Evolutionary conservation across 2,329 filamentous ascomycete genomes (phyloP), one percentile per base, ranked within the genome.

Genomic region (Fonsecaea nubica): DNA sequence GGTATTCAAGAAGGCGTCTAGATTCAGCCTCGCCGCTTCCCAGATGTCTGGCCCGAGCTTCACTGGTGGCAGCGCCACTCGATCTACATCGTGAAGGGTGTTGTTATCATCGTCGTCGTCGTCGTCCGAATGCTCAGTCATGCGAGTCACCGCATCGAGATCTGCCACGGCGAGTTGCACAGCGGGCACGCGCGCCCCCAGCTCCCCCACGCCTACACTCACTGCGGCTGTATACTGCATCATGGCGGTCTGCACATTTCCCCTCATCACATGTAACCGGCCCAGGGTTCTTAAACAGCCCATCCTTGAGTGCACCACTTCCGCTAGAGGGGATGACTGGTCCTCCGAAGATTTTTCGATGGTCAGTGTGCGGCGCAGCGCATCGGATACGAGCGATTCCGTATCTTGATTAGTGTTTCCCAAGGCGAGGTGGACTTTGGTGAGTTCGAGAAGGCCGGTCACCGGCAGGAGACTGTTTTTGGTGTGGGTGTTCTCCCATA

Each of bases 241-340:
- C 59, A 64, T 25, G 3, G 65, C 65, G 25, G 55, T 53, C n/a
- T 42, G 48, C 18, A 53, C 48, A 33, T 63, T 61, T 13, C 58
- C 32, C 10, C 61, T 57, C 60, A 67, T 35, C 32, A 54, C 48
- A 35, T 67, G 55, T 18, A 67, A 6, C n/a, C 56, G 55, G 13
- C 65, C 65, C 25, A 67, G 50, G n/a, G 65, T 67, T 18, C 65
- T 61, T 5, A 67, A 40, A 58, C 65, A 67, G 35, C 42, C 65
- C 40, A 67, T 60, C 10, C 61, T 56, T 3, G 60, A 48, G 33
- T 64, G 65, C 32, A 57, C 32, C 3, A 57, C 40, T n/a, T 36
- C 57, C 21, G 48, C 45, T 8, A 55, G 9, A 15, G 13, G n/a
- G 7, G 45, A 21, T 13, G 58, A 38, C 8, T 42, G 21, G 18